A percentile compares a stretch with the other conserved stretches of the same genome.
These are phyloP conservation scores for Calonectria montana DNA, from an alignment of 2,329 filamentous ascomycete genomes.

Conservation along the genomic window DNA sequence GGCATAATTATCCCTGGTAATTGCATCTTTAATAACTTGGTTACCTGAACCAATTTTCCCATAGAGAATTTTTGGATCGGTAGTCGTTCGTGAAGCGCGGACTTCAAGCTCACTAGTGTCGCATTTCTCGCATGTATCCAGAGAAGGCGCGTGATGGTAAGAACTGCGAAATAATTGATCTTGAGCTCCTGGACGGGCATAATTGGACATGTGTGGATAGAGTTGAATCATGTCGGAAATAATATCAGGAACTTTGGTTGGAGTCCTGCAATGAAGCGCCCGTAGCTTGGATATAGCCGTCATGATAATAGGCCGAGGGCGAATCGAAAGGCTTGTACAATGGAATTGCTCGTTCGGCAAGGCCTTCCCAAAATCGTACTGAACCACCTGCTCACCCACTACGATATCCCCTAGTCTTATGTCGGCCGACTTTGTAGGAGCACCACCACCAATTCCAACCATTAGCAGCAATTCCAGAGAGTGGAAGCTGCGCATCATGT, in stretches of 20 bases:
- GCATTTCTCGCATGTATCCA: neutral
- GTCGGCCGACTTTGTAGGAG: neutral
- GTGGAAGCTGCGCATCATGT: neutral
- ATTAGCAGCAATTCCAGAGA: neutral
- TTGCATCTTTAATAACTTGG: neutral
- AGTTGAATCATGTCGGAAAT: neutral
- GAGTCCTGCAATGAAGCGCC: neutral
- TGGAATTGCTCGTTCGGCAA: neutral
- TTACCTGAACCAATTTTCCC: neutral
- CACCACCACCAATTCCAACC: neutral
- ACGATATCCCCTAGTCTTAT: neutral
- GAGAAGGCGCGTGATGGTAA: neutral
- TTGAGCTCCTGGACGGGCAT: neutral
- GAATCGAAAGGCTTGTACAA: neutral
- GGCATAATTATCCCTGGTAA: slow-evolving; percentile 39
- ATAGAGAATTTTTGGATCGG: neutral
- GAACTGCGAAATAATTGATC: neutral
- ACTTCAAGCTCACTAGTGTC: rapidly evolving
- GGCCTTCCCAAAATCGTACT: neutral
- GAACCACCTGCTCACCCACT: neutral
- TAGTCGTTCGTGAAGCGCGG: rapidly evolving
- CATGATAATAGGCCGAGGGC: neutral
- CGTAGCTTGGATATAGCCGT: neutral
- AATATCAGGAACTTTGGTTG: neutral
- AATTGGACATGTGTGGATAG: neutral